Base-by-base conservation (phyloP, 179 eudicot species). In the Actinidia arguta region DNA sequence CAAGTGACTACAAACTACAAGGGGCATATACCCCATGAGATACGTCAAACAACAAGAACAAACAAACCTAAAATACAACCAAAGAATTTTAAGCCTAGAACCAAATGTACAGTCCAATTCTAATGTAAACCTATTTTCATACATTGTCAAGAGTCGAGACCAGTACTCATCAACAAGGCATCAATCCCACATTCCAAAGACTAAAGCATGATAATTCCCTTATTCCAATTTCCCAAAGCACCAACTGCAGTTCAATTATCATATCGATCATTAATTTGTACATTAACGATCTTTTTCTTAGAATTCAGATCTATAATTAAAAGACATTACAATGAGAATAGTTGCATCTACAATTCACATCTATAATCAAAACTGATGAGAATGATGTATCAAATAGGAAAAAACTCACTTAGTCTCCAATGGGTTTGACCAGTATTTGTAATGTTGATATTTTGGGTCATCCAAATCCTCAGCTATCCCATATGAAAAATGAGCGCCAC, bases 361-460 rank as follows among this genome's bases (percentile, higher is more conserved):
- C 63, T 24, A 39, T 17, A 73, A 24, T 18, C 31, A 39, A 13
- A 52, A 75, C 61, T 9, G 56, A 58, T 24, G 72, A 47, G 25
- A 50, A 36, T 17, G 20, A 13, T n/a, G 64, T 14, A 79, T 0
- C 52, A 18, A 22, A 16, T 20, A 31, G 12, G 27, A 61, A 1
- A 58, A 36, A 52, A 59, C 92, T 86, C 76, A 95, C 98, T 86
- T 92, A 80, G 97, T 91, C 83, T 95, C 98, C 70, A 95, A 82
- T 71, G 98, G 97, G 82, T 93, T 95, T 39, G 98, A 93, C 98
- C 98, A 95, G 82, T 93, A 93, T 82, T 90, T 95, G 82, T 86
- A 92, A 80, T 93, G 96, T 27, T 86, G 47, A 59, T 92, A 93
- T 83, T 90, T 93, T 8, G 95, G 98, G 83, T 93, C 95, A 66